Conservation (phyloP, 2,329 filamentous ascomycete species). For the Sclerotinia sclerotiorum region DNA sequence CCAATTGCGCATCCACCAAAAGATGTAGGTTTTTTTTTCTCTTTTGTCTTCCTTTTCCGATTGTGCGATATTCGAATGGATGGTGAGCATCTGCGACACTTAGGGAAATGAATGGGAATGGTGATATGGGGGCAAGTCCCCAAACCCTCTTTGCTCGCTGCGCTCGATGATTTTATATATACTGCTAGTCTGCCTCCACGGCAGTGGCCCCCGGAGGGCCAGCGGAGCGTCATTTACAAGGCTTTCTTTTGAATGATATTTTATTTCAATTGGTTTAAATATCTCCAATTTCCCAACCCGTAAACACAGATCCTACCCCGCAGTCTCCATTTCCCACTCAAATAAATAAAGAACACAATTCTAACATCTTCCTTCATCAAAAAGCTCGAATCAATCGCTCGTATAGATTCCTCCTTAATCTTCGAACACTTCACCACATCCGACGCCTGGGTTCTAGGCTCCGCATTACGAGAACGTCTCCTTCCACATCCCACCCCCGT, state of each 20-base stretch:
- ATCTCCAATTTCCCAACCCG: background rate
- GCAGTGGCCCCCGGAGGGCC: conserved; percentile 10
- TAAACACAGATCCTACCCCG: background rate
- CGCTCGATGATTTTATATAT: background rate
- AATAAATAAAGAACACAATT: background rate
- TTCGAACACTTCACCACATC: conserved; percentile 55
- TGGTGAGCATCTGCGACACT: too few species aligned
- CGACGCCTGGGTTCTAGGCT: conserved; percentile 66
- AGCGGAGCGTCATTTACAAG: conserved; percentile 11
- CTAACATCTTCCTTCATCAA: background rate
- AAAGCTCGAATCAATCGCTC: conserved; percentile 39
- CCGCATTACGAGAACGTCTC: conserved; percentile 63
- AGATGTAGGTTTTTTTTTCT: conserved; percentile 14
- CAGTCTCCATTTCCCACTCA: background rate
- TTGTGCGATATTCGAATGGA: too few species aligned
- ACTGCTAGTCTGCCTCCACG: conserved; percentile 2
- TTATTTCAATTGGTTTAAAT: background rate
- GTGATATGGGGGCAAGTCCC: background rate
- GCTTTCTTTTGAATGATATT: background rate
- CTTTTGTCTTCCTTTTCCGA: background rate
- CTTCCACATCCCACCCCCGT: conserved; percentile 54
- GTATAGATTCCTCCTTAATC: conserved; percentile 38
- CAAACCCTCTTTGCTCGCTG: conserved; percentile 8
- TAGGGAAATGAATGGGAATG: background rate
- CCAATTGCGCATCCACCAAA: conserved; percentile 18